These are phyloP conservation scores for Arthroderma uncinatum DNA, from an alignment of 2,329 filamentous ascomycete genomes.

Conservation along the genomic window DNA sequence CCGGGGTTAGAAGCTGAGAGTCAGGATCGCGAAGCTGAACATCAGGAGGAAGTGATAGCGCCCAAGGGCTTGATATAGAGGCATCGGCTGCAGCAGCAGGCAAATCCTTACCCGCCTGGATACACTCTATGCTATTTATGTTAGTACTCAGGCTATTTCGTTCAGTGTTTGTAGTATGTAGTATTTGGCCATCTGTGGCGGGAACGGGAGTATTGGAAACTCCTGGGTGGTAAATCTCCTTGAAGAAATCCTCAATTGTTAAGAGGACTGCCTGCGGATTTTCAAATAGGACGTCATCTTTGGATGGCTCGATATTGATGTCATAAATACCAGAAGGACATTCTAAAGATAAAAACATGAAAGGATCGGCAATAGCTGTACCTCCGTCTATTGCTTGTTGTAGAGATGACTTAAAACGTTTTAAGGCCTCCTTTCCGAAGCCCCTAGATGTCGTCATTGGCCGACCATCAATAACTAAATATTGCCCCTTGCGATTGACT, in stretches of 20 bases:
- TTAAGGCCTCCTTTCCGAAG: constrained; percentile 43
- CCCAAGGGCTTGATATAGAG: constrained; percentile 25
- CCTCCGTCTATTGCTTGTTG: constrained; percentile 19
- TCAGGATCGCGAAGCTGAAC: constrained; percentile 6
- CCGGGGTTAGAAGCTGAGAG: constrained; percentile 16
- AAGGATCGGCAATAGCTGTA: constrained; percentile 38
- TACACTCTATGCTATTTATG: neutral
- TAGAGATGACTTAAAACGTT: constrained; percentile 41
- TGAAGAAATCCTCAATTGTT: constrained; percentile 37
- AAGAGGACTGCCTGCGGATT: constrained; percentile 35
- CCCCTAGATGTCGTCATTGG: constrained; percentile 43
- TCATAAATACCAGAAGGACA: constrained; percentile 49
- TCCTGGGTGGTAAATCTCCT: constrained; percentile 24
- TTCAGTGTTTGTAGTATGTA: neutral
- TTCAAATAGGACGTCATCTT: constrained; percentile 52
- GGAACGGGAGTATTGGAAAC: neutral
- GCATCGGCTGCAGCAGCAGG: neutral
- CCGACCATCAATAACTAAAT: constrained; percentile 47
- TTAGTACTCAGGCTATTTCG: neutral
- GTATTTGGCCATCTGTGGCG: neutral
- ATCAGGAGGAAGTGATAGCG: constrained; percentile 22
- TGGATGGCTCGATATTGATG: constrained; percentile 51
- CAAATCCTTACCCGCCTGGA: neutral
- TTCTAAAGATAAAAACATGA: constrained; percentile 44
- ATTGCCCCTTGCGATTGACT: constrained; percentile 34